Percentiles rank a stretch among this genome's conserved stretches.
Conservation (phyloP, 164 flowering plant genomes). For the Dillenia suffruticosa region DNA sequence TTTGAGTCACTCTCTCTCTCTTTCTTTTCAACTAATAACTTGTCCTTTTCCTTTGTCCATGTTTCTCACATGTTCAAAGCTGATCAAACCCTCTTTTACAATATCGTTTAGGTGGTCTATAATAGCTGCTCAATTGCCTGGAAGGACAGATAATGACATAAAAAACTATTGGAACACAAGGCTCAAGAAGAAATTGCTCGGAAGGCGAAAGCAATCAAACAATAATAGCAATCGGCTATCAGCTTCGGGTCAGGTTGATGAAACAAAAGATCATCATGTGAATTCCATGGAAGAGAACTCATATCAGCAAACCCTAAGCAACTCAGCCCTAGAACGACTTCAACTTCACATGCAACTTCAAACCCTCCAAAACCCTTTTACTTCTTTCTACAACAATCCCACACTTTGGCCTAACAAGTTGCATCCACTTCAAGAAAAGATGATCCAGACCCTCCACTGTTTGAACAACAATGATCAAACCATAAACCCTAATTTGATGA, state of each 20-base stretch:
- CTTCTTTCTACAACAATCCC: slow-evolving; percentile 43
- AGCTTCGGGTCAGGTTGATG: slow-evolving; percentile 14
- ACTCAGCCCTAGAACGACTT: slow-evolving; percentile 76
- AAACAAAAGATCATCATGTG: slow-evolving; percentile 3
- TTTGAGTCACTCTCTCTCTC: slow-evolving; percentile 18
- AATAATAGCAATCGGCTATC: slow-evolving; percentile 16
- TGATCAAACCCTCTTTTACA: background rate
- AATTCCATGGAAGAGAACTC: slow-evolving; percentile 21
- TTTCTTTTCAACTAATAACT: background rate
- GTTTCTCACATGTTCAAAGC: background rate
- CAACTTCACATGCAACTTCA: slow-evolving; percentile 82
- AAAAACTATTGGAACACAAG: slow-evolving; percentile 98
- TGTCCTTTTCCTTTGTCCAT: background rate
- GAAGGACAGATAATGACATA: slow-evolving; percentile 94
- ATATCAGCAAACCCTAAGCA: slow-evolving; percentile 33
- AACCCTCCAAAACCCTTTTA: slow-evolving; percentile 43
- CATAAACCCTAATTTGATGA: slow-evolving; percentile 11
- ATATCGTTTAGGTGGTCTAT: slow-evolving; percentile 75
- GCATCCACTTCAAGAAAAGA: slow-evolving; percentile 53
- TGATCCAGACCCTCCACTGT: slow-evolving; percentile 35
- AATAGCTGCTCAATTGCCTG: slow-evolving; percentile 94
- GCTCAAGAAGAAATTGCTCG: slow-evolving; percentile 82
- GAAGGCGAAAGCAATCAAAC: slow-evolving; percentile 54
- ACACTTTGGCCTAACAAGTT: slow-evolving; percentile 51
- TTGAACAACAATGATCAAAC: background rate